These are phyloP conservation scores for Azolla pinnata DNA, from an alignment of 75 land plant species.

Conservation along the genomic window DNA sequence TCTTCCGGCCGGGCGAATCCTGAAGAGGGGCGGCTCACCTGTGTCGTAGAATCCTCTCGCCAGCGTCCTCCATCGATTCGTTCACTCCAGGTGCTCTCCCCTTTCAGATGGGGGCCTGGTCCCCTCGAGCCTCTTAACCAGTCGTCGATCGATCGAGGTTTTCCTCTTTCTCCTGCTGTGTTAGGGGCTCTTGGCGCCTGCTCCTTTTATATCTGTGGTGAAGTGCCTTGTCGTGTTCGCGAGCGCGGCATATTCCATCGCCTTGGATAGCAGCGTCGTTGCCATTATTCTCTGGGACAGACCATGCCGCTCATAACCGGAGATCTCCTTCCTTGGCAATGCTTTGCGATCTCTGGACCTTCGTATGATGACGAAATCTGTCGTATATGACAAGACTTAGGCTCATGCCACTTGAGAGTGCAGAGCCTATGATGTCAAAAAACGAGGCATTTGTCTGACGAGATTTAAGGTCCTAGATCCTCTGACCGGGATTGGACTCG, in stretches of 20 bases:
- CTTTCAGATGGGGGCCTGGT: too few relatives aligned
- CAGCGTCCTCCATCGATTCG: not conserved
- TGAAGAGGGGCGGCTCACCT: not conserved
- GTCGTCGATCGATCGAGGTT: not conserved
- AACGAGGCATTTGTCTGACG: too few relatives aligned
- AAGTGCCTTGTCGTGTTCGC: not conserved
- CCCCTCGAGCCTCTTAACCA: too few relatives aligned
- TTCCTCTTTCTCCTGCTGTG: not conserved
- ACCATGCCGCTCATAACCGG: conserved; percentile 1
- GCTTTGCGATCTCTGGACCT: too few relatives aligned
- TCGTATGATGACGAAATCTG: too few relatives aligned
- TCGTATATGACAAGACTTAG: too few relatives aligned
- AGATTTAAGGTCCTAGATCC: too few relatives aligned
- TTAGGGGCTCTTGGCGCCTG: not conserved
- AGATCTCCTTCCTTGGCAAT: too few relatives aligned
- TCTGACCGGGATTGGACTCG: too few relatives aligned
- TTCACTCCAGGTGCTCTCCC: not conserved
- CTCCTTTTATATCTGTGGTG: not conserved
- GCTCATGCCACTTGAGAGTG: too few relatives aligned
- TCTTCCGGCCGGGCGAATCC: not conserved
- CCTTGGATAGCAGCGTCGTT: conserved; percentile 8
- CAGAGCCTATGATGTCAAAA: too few relatives aligned
- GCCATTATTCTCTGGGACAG: conserved; percentile 6
- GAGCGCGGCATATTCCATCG: conserved; percentile 5
- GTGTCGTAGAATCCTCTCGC: not conserved